Base-by-base conservation (phyloP, 2,329 filamentous ascomycete species). In the Aspergillus sclerotialis region DNA sequence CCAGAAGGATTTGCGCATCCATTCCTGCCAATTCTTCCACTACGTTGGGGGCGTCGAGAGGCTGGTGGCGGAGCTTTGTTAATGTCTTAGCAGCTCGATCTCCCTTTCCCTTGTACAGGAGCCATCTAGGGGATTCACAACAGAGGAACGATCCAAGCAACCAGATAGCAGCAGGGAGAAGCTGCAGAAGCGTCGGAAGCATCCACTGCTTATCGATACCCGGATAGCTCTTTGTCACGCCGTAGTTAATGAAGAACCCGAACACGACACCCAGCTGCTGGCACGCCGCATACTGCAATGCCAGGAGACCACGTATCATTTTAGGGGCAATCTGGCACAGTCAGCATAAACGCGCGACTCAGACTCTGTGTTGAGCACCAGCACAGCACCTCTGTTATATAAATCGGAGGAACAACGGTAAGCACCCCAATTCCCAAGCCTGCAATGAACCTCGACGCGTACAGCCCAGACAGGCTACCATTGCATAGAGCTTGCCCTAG, bases 1-100 rank as follows among this genome's bases (percentile, higher is more conserved):
- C 60, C 7, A 52, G 51, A 2, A 60, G 49, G 0, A 63, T 41
- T 33, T 59, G 52, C 0, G 40, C 34, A 24, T 63, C 52, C 12
- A 64, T 48, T 2, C 36, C 36, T 0, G 31, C 31, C 11, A 50
- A 13, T 12, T 50, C 42, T 14, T 32, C 35, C 12, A 55, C 48
- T 2, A 61, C 56, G 8, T 58, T 48, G 2, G 58, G 51, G 27
- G 64, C 61, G 33, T 61, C 61, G 24, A 56, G 42, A 32, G 62
- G 61, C 31, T 62, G 50, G 49, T 29, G 53, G 14, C 5, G 61
- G 41, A 25, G 55, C 49, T 0, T 50, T 44, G 5, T 52, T 40
- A 37, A 45, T 39, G 24, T 55, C 48, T 0, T 42, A 39, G 11
- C 52, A 4, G 44, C 41, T 24, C 40, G 21, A 3, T 46, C 43